These are phyloP conservation scores for Oxytropis ochrocephala DNA, from an alignment of 306 rosid species.

Conservation along the genomic window DNA sequence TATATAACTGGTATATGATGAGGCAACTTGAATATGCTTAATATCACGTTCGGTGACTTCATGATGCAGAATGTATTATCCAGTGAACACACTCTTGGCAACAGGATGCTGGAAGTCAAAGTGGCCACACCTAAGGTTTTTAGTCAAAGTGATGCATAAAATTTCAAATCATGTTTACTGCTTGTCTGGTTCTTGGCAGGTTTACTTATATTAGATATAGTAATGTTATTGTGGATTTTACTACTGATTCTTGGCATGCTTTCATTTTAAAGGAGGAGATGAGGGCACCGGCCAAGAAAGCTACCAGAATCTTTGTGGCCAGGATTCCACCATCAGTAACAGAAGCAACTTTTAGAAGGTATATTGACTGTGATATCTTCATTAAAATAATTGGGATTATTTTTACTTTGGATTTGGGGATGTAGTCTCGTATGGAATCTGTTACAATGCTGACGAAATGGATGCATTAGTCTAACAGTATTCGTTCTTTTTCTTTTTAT, in stretches of 20 bases:
- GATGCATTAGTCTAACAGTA: not conserved
- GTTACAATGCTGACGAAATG: not conserved
- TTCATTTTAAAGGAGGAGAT: conserved; percentile 77
- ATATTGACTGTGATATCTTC: conserved; percentile 18
- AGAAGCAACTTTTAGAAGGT: conserved; percentile 82
- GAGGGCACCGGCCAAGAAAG: conserved; percentile 84
- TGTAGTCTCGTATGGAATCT: not conserved
- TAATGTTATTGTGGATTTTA: not conserved
- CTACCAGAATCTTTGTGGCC: conserved; percentile 89
- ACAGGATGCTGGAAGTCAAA: conserved; percentile 92
- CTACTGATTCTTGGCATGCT: conserved; percentile 19
- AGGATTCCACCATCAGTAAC: conserved; percentile 89
- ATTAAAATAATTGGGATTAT: not conserved
- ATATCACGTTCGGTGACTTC: not conserved
- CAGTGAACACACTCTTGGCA: conserved; percentile 81
- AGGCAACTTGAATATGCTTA: not conserved
- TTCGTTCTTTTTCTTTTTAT: not conserved
- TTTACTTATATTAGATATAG: not conserved
- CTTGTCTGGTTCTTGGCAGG: conserved; percentile 2
- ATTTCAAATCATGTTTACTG: not conserved
- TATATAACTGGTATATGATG: not conserved
- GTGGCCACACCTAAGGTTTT: conserved; percentile 97
- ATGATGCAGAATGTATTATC: conserved; percentile 61
- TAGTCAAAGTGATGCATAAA: not conserved
- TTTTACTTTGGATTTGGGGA: not conserved